Evolutionary conservation across 345 rosid genomes (phyloP), one percentile per base, ranked within the genome.

Genomic region (Corchorus olitorius): DNA sequence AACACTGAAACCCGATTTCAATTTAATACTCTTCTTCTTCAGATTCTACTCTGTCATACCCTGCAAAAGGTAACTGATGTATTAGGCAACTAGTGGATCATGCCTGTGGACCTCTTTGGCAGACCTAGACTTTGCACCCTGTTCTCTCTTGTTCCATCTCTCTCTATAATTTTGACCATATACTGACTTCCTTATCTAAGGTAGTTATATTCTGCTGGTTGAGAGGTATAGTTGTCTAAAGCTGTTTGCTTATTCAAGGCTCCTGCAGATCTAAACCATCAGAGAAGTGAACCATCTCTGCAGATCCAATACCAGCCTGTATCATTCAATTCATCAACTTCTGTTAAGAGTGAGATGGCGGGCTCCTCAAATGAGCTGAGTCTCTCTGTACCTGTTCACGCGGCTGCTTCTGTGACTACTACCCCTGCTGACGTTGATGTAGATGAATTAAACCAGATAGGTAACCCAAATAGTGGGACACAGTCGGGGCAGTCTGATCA

Each of bases 281-380:
- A 79, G 79, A 84, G 82, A 87, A 87, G 79, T 76, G 88, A 90
- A 72, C 86, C 83, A 77, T 82, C 84, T 45, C 74, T 75, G 63
- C 89, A 85, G 54, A 80, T 76, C 77, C 92, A 78, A 70, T 78
- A 79, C 69, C 87, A 86, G 73, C 74, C 84, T 82, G 83, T 81
- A 66, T 77, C 86, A 74, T 77, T 86, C 78, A 78, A 87, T 58
- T 86, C 93, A 27, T 78, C 89, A 54, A 81, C 85, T 54, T 67
- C 81, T 65, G 76, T 82, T 48, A 88, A 83, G 81, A 86, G 85
- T 76, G 97, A 94, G 79, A 83, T 87, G 83, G 91, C 81, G 56
- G 90, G 80, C 65, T 86, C 91, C 80, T 90, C 98, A 76, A 86
- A 84, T 85, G 97, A 92, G 75, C 83, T 88, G 84, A 89, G 83